Percentiles rank a stretch among this genome's conserved stretches.
Evolutionary conservation across 2,329 filamentous ascomycete species (phyloP).

Genomic region (Teratosphaeria epicoccoides): DNA sequence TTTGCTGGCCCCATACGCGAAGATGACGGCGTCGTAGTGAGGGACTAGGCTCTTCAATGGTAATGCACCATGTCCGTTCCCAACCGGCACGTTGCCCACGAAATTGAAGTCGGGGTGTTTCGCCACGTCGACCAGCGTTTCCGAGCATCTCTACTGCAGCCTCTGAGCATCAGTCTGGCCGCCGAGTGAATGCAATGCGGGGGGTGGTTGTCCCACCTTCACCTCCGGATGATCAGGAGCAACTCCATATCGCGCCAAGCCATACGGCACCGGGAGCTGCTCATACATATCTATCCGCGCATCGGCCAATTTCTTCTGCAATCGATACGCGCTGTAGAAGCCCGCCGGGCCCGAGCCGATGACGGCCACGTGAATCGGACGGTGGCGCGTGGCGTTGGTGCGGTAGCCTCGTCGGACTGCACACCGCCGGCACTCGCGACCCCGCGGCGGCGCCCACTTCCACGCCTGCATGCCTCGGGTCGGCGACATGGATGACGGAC

Average conservation of each 20-base stretch:
- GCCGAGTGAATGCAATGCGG: no score
- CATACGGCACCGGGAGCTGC: slow-evolving; percentile 81
- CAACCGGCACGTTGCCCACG: slow-evolving; percentile 78
- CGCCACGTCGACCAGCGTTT: slow-evolving; percentile 85
- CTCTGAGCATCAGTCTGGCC: slow-evolving; percentile 11
- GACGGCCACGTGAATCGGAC: slow-evolving; percentile 75
- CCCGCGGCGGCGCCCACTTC: slow-evolving; percentile 8
- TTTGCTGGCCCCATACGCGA: slow-evolving; percentile 82
- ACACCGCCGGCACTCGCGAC: background rate
- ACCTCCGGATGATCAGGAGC: slow-evolving; percentile 98
- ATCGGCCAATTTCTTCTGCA: slow-evolving; percentile 64
- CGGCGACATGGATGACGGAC: background rate
- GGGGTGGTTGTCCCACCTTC: slow-evolving; percentile 57
- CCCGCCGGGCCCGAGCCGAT: slow-evolving; percentile 74
- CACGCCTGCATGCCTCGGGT: background rate
- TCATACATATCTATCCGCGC: slow-evolving; percentile 92
- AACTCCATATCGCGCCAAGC: slow-evolving; percentile 84
- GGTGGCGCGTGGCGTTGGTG: slow-evolving; percentile 52
- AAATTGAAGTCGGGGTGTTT: slow-evolving; percentile 75
- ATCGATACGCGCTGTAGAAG: slow-evolving; percentile 83
- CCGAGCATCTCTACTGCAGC: slow-evolving; percentile 69
- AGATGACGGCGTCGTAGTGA: slow-evolving; percentile 85
- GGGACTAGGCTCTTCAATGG: slow-evolving; percentile 58
- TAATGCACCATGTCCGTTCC: slow-evolving; percentile 42
- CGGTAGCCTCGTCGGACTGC: background rate